Evolutionary conservation across 495 filamentous ascomycete species (phyloP), one percentile per base, ranked within the genome.

Genomic region (Aspergillus ellipticus): DNA sequence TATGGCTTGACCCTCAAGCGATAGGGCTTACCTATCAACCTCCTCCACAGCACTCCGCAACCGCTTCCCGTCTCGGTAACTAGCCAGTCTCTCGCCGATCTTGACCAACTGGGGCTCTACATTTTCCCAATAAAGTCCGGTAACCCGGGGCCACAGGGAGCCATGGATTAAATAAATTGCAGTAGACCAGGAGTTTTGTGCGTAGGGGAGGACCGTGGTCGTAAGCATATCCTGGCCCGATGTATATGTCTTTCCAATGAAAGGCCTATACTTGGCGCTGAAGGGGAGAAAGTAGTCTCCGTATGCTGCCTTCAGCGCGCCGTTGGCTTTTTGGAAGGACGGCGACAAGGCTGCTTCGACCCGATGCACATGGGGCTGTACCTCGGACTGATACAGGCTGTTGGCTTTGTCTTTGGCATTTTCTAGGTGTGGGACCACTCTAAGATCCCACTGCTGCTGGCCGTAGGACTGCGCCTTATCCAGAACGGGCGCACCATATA

Each of bases 61-160:
- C 50, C 79, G 82, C 62, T 81, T 84, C 2, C 80, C 82, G 54
- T 90, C 87, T 11, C 80, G 82, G 71, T 97, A 92, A 54, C 89
- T 81, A 6, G 92, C 94, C 15, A 98, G 80, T 9, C 93, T 82
- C 73, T 97, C 88, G 13, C 90, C 85, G 58, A 99, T 97, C 59
- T 90, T 88, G 47, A 94, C 83, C 0, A 99, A 79, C 66, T 99
- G 94, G 10, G 95, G 95, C 72, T 97, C 92, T 7, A 99, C 93
- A 60, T 93, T 94, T 65, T 94, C 84, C 29, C 86, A 85, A 61
- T 96, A 97, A 10, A 96, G 71, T 21, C 89, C 80, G 24, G 86
- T 80, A 6, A 97, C 20, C 61, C 85, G 84, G 7, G 92, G 92
- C 88, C 88, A 94, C 11, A 96, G 62, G 2, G 82, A 88, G 42